Conservation (phyloP, 164 flowering plant genomes). For the Annona squamosa region DNA sequence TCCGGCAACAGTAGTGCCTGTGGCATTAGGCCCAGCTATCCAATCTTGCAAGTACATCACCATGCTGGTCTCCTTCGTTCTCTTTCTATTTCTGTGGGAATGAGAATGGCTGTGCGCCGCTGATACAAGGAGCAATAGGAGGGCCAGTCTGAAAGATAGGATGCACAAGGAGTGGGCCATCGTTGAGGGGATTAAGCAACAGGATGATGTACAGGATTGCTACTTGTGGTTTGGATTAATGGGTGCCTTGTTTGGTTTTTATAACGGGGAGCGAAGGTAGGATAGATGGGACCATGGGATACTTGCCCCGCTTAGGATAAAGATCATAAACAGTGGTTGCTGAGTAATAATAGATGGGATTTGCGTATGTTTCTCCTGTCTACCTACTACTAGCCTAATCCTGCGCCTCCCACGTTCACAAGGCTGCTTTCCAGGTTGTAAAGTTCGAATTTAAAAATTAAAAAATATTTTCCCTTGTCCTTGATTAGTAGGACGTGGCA, state of each 20-base stretch:
- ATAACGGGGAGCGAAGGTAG: too few species aligned
- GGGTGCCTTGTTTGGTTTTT: too few species aligned
- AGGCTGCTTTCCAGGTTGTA: too few species aligned
- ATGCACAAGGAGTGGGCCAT: neutral
- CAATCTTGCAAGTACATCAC: conserved; percentile 10
- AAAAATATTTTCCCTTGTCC: too few species aligned
- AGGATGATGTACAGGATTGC: neutral
- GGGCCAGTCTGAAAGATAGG: neutral
- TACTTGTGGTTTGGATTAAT: too few species aligned
- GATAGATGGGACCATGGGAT: neutral
- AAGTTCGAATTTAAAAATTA: too few species aligned
- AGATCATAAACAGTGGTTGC: too few species aligned
- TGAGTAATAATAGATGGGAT: too few species aligned
- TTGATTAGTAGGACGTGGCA: too few species aligned
- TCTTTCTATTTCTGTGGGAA: neutral
- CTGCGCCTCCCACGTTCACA: too few species aligned
- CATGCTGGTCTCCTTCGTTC: conserved; percentile 9
- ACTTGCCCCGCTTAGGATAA: neutral
- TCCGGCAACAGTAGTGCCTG: conserved; percentile 2
- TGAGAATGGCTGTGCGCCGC: neutral
- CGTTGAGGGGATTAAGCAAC: neutral
- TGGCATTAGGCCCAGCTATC: neutral
- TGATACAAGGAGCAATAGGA: neutral
- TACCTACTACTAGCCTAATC: too few species aligned
- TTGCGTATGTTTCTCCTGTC: too few species aligned